A percentile compares a stretch with the other conserved stretches of the same genome.
These are phyloP conservation scores for Phlebopus sp. DNA, from an alignment of 1,284 basidiomycete genomes.

Conservation along the genomic window DNA sequence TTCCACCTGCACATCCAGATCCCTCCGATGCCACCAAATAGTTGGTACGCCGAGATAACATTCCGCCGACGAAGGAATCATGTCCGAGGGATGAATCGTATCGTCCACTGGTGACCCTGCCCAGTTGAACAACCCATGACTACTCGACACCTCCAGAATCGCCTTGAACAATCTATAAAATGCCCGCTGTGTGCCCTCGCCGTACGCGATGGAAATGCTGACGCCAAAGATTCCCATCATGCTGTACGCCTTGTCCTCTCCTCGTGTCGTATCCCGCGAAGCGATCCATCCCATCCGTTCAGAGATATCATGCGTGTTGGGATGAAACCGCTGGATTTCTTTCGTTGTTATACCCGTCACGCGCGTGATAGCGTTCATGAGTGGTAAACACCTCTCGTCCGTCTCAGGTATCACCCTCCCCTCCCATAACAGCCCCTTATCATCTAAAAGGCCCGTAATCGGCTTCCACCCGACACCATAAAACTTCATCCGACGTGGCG, in stretches of 20 bases:
- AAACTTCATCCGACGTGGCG: no score
- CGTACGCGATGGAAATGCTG: slow-evolving; percentile 6
- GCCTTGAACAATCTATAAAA: slow-evolving; percentile 6
- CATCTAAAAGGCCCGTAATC: no score
- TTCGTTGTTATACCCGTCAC: no score
- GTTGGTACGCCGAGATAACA: background rate
- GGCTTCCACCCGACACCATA: no score
- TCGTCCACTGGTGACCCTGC: background rate
- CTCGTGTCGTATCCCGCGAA: no score
- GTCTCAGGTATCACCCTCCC: no score
- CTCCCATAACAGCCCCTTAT: no score
- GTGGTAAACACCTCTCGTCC: no score
- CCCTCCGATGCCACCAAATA: background rate
- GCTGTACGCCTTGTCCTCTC: slow-evolving; percentile 2
- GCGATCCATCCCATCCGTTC: no score
- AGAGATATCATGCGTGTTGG: no score
- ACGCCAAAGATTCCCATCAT: slow-evolving; percentile 10
- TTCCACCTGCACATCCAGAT: background rate
- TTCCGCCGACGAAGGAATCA: background rate
- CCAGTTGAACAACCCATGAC: background rate
- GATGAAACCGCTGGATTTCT: no score
- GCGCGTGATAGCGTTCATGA: no score
- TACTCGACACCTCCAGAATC: slow-evolving; percentile 3
- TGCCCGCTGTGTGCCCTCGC: slow-evolving; percentile 6
- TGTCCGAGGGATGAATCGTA: background rate